Evolutionary conservation across 2,329 filamentous ascomycete genomes (phyloP).

Genomic region (Drechmeria coniospora): DNA sequence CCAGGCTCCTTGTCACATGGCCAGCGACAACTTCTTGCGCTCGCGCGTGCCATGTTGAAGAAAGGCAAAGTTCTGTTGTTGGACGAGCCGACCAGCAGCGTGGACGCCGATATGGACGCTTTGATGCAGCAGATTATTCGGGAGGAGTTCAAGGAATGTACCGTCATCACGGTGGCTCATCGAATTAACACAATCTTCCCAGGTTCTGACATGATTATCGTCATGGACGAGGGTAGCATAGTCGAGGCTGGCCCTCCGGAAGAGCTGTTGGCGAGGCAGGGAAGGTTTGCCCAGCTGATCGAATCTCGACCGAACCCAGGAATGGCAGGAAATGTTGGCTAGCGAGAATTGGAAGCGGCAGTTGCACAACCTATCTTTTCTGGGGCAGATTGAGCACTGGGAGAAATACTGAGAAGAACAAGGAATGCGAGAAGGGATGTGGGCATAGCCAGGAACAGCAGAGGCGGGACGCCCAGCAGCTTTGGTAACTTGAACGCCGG

Average conservation of each 20-base stretch:
- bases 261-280: neutral
- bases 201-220: constrained; percentile 3
- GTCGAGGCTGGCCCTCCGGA: constrained; percentile 1
- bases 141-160: constrained; percentile 5
- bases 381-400: too few relatives aligned
- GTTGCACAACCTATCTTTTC: too few relatives aligned
- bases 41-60: constrained; percentile 8
- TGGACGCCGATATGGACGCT: constrained; percentile 6
- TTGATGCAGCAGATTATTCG: constrained; percentile 4
- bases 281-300: constrained; percentile 1
- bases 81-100: constrained; percentile 7
- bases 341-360: too few relatives aligned
- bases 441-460: too few relatives aligned
- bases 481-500: too few relatives aligned
- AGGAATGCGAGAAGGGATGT: too few relatives aligned
- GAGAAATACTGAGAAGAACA: too few relatives aligned
- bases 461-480: too few relatives aligned
- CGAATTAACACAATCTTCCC: constrained; percentile 3
- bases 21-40: constrained; percentile 8
- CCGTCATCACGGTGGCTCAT: constrained; percentile 5
- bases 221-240: constrained; percentile 2
- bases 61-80: constrained; percentile 7
- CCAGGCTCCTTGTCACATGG: constrained; percentile 5
- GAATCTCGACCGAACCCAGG: too few relatives aligned
- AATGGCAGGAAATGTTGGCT: too few relatives aligned